Percentiles rank a stretch among this genome's conserved stretches.
Conservation (phyloP, 1,139 yeast species). For the Taiozyma sp. region DNA sequence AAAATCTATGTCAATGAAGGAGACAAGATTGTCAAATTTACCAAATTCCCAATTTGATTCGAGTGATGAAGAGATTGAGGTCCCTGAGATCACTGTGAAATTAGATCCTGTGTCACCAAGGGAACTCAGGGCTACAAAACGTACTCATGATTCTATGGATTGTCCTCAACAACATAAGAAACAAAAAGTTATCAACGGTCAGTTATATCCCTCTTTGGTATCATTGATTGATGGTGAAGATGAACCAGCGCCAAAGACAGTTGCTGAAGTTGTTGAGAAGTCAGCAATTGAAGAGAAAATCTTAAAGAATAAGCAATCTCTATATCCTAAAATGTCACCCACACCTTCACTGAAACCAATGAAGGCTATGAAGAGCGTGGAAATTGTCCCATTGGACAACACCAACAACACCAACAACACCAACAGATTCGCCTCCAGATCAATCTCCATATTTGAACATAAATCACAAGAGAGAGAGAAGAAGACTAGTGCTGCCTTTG, state of each 20-base stretch:
- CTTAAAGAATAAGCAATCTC: not conserved
- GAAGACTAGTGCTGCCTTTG: too few relatives aligned
- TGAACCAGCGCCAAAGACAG: not conserved
- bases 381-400: not conserved
- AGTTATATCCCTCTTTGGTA: not conserved
- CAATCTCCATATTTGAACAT: not conserved
- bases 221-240: not conserved
- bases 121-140: not conserved
- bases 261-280: not conserved
- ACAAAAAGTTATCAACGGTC: not conserved
- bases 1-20: not conserved
- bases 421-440: not conserved
- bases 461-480: not conserved
- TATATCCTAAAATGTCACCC: not conserved
- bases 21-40: not conserved
- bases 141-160: not conserved
- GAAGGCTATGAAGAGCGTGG: not conserved
- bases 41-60: slow-evolving; percentile 8
- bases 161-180: not conserved
- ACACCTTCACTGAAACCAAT: not conserved
- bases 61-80: slow-evolving; percentile 13
- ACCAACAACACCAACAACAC: too few relatives aligned
- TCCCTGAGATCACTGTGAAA: slow-evolving; percentile 11
- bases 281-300: not conserved
- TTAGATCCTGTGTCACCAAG: not conserved